Percentiles rank a stretch among this genome's conserved stretches.
phyloP scores from a whole-genome alignment of 176 grass and related monocot genomes.

The Olyra latifolia region DNA sequence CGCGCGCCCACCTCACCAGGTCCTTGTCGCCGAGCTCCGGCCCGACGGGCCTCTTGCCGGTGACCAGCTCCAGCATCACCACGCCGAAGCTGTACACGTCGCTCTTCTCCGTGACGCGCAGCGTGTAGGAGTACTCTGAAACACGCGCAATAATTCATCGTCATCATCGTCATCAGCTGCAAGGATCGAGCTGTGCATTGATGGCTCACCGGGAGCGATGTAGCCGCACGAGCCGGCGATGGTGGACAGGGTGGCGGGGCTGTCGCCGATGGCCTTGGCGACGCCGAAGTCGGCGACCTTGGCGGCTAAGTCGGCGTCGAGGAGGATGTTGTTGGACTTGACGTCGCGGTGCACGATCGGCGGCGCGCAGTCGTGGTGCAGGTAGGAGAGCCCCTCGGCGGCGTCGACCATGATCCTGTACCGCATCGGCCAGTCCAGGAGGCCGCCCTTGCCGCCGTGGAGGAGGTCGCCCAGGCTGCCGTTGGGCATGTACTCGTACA shows the following conservation, averaged over 20 bases:
- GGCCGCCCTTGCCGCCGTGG: slow-evolving; percentile 53
- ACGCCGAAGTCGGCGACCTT: slow-evolving; percentile 80
- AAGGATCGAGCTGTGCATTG: background rate
- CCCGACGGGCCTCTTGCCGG: slow-evolving; percentile 48
- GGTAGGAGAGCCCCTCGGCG: slow-evolving; percentile 69
- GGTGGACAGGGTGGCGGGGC: slow-evolving; percentile 36
- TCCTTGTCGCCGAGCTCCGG: slow-evolving; percentile 72
- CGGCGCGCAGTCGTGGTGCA: slow-evolving; percentile 75
- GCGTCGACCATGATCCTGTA: slow-evolving; percentile 58
- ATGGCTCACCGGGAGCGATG: slow-evolving; percentile 70
- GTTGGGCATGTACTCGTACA: slow-evolving; percentile 91
- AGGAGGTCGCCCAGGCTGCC: slow-evolving; percentile 79
- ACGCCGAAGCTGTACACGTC: slow-evolving; percentile 98
- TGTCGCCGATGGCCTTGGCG: slow-evolving; percentile 37
- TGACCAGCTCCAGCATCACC: slow-evolving; percentile 83
- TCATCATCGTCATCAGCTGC: background rate
- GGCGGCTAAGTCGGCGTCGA: slow-evolving; percentile 58
- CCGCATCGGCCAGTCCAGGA: slow-evolving; percentile 57
- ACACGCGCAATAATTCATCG: background rate
- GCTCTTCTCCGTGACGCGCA: slow-evolving; percentile 80
- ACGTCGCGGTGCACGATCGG: slow-evolving; percentile 83
- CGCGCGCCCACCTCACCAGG: slow-evolving; percentile 65
- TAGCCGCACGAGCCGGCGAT: slow-evolving; percentile 77
- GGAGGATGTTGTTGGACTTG: slow-evolving; percentile 85
- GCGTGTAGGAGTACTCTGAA: slow-evolving; percentile 81